Percentiles rank a stretch among this genome's conserved stretches.
phyloP scores from a whole-genome alignment of 495 filamentous ascomycete species.

The Penicillium flavigenum region DNA sequence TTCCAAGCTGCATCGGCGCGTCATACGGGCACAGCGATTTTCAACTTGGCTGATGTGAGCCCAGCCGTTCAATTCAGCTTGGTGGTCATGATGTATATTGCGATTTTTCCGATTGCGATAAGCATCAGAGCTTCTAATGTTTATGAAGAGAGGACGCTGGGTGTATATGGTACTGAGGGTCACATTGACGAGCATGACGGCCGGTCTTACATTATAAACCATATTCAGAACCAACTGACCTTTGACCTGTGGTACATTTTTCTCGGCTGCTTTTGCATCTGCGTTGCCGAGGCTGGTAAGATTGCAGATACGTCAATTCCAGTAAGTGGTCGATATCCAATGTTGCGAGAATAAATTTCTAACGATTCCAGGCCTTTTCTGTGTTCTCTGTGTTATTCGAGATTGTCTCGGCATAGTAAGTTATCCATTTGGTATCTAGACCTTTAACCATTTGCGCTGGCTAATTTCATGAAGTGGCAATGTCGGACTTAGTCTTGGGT shows the following conservation, averaged over 20 bases:
- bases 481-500: constrained; percentile 83
- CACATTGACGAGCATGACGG: constrained; percentile 35
- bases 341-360: not conserved
- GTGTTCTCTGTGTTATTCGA: constrained; percentile 83
- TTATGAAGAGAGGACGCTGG: constrained; percentile 66
- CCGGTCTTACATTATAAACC: constrained; percentile 50
- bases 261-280: constrained; percentile 60
- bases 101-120: constrained; percentile 74
- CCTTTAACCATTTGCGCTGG: not conserved
- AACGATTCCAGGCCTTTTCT: constrained; percentile 22
- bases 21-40: constrained; percentile 57
- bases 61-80: constrained; percentile 62
- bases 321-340: constrained; percentile 21
- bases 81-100: constrained; percentile 72
- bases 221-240: constrained; percentile 59
- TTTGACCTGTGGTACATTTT: constrained; percentile 69
- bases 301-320: constrained; percentile 50
- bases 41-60: constrained; percentile 56
- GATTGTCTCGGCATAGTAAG: constrained; percentile 73
- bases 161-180: constrained; percentile 60
- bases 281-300: constrained; percentile 50
- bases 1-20: constrained; percentile 62
- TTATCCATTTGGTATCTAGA: not conserved
- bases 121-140: constrained; percentile 65
- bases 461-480: constrained; percentile 55